Evolutionary conservation across 2,329 filamentous ascomycete genomes (phyloP), one percentile per base, ranked within the genome.

Genomic region (Fusarium transvaalense): DNA sequence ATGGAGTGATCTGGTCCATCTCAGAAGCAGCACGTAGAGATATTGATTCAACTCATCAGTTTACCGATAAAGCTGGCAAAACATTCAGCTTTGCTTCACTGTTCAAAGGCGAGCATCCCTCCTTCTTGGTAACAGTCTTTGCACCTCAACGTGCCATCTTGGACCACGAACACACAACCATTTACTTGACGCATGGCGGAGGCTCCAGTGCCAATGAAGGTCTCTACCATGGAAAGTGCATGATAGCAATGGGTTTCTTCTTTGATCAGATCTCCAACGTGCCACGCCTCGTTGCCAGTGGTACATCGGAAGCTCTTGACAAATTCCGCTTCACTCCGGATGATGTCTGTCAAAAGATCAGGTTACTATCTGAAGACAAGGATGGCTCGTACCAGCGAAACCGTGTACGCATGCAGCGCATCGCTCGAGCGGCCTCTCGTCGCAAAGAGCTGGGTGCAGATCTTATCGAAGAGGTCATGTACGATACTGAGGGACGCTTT

Each of bases 161-260:
- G 8, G 75, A 75, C 25, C 78, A 80, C 43, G 42, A 58, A 1
- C 61, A 71, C 37, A 78, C 76, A 19, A 64, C 55, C 7, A 59
- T 82, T 35, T 82, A 77, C 64, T 68, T 81, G 21, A 82, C 78
- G 1, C 81, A 82, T 52, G 80, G 77, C 8, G 81, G 81, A 10
- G 76, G 76, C 3, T 79, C 77, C 8, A 79, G 76, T 54, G 79
- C 77, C 27, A 82, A 82, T 57, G 81, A 82, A 64, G 76, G 73
- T 3, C 58, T 78, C 4, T 82, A 75, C 54, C 78, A 81, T 59
- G 80, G 80, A 12, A 76, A 71, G 1, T 76, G 76, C 1, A 74
- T 80, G 61, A 59, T 83, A 0, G 60, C 66, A 1, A 74, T 82
- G 38, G 75, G 75, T 3, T 76, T 79, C 48, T 82, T 79, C 69